Evolutionary conservation across 768 basidiomycete species (phyloP).

Genomic region (Gloeostereum incarnatum): DNA sequence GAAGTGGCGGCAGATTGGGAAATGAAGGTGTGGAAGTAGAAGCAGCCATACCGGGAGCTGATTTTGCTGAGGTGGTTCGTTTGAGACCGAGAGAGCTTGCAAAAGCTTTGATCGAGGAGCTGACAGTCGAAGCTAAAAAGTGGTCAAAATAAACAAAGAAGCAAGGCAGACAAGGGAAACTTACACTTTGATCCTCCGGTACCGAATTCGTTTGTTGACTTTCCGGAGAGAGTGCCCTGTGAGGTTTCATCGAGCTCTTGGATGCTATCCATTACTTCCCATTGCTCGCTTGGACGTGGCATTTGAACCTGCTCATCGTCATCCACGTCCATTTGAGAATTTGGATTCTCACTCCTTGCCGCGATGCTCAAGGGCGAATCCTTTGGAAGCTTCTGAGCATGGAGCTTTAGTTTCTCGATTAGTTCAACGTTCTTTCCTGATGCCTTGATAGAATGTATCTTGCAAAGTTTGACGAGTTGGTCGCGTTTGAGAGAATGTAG

Average conservation of each 20-base stretch:
- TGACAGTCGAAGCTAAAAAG: slow-evolving; percentile 27
- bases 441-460: slow-evolving; percentile 72
- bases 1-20: background rate
- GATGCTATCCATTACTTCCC: slow-evolving; percentile 85
- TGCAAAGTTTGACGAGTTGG: slow-evolving; percentile 81
- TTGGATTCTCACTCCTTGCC: slow-evolving; percentile 33
- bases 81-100: slow-evolving; percentile 72
- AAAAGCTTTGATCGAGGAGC: slow-evolving; percentile 67
- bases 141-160: slow-evolving; percentile 8
- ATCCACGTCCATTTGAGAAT: slow-evolving; percentile 9
- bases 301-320: slow-evolving; percentile 15
- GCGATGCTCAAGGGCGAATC: slow-evolving; percentile 49
- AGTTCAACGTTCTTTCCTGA: slow-evolving; percentile 73
- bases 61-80: slow-evolving; percentile 29
- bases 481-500: slow-evolving; percentile 77
- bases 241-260: slow-evolving; percentile 54
- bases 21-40: slow-evolving; percentile 1
- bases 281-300: slow-evolving; percentile 67
- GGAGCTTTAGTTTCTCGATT: slow-evolving; percentile 56
- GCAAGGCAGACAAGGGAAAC: slow-evolving; percentile 22
- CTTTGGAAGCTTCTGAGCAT: slow-evolving; percentile 54
- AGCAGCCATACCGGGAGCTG: slow-evolving; percentile 9
- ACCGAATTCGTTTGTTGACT: slow-evolving; percentile 62
- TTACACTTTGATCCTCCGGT: slow-evolving; percentile 44
- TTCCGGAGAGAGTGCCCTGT: slow-evolving; percentile 39